Percentiles rank a stretch among this genome's conserved stretches.
Evolutionary conservation across 371 early-diverging fungal genomes (phyloP).

Genomic region (Syncephalastrum contaminatum): DNA sequence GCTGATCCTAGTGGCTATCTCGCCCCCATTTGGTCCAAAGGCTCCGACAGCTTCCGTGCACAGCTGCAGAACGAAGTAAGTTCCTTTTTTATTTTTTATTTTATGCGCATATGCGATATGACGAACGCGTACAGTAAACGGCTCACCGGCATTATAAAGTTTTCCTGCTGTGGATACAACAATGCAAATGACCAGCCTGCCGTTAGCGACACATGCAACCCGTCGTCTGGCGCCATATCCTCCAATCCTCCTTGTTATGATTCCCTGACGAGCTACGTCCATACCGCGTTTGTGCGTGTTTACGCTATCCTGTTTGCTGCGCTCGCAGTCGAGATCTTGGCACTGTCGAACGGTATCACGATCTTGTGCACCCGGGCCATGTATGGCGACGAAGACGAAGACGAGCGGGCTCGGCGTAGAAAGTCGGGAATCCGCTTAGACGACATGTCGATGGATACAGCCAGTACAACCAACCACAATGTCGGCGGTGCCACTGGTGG

Average conservation of each 20-base stretch:
- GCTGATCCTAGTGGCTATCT: constrained; percentile 35
- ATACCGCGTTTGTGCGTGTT: constrained; percentile 29
- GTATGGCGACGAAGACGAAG: constrained; percentile 34
- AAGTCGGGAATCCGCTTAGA: constrained; percentile 49
- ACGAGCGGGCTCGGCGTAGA: constrained; percentile 42
- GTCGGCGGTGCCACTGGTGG: no score
- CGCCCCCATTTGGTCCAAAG: constrained; percentile 29
- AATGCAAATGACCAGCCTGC: constrained; percentile 30
- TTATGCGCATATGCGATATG: not conserved
- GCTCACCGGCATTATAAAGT: constrained; percentile 17
- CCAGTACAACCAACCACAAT: constrained; percentile 19
- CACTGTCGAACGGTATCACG: constrained; percentile 44
- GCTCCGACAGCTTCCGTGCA: constrained; percentile 18
- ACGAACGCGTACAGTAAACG: not conserved
- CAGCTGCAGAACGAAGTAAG: constrained; percentile 21
- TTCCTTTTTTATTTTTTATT: not conserved
- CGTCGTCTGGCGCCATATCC: constrained; percentile 12
- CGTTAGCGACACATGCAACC: constrained; percentile 22
- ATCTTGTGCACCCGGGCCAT: constrained; percentile 32
- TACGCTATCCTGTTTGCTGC: constrained; percentile 44
- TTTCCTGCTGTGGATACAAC: constrained; percentile 47
- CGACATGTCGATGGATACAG: constrained; percentile 40
- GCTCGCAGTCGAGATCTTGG: constrained; percentile 37
- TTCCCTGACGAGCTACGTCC: constrained; percentile 20
- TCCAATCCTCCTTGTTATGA: constrained; percentile 29